Conservation (phyloP, 2,329 filamentous ascomycete genomes). For the Helminthosporium solani region DNA sequence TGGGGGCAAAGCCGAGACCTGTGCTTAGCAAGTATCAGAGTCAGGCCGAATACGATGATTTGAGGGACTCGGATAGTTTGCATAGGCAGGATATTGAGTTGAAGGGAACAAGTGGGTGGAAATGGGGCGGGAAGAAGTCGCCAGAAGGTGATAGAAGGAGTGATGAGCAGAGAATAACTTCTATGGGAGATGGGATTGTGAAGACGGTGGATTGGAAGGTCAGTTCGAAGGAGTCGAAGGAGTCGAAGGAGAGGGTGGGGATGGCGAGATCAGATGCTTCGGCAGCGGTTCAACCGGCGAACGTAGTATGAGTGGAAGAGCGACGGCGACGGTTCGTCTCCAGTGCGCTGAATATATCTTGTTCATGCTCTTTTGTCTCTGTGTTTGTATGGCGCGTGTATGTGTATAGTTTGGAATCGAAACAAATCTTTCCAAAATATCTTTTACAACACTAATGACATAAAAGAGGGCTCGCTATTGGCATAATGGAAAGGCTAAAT, state of each 20-base stretch:
- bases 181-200: conserved; percentile 13
- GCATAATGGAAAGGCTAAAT: too few relatives aligned
- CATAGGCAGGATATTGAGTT: conserved; percentile 17
- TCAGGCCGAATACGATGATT: conserved; percentile 12
- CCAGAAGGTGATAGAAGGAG: conserved; percentile 16
- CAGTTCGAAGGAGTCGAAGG: conserved; percentile 1
- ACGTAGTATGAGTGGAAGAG: too few relatives aligned
- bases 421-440: too few relatives aligned
- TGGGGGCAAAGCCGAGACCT: conserved; percentile 1
- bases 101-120: conserved; percentile 16
- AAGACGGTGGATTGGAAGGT: conserved; percentile 27
- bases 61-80: conserved; percentile 9
- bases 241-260: background rate
- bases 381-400: too few relatives aligned
- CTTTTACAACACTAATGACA: too few relatives aligned
- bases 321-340: too few relatives aligned
- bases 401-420: too few relatives aligned
- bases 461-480: too few relatives aligned
- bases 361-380: too few relatives aligned
- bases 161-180: conserved; percentile 20
- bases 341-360: too few relatives aligned
- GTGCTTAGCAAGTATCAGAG: conserved; percentile 4
- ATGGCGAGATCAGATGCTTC: background rate
- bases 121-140: conserved; percentile 6
- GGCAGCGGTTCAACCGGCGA: background rate